phyloP scores from a whole-genome alignment of 1,284 basidiomycete genomes.

The Cutaneotrichosporon sp. region DNA sequence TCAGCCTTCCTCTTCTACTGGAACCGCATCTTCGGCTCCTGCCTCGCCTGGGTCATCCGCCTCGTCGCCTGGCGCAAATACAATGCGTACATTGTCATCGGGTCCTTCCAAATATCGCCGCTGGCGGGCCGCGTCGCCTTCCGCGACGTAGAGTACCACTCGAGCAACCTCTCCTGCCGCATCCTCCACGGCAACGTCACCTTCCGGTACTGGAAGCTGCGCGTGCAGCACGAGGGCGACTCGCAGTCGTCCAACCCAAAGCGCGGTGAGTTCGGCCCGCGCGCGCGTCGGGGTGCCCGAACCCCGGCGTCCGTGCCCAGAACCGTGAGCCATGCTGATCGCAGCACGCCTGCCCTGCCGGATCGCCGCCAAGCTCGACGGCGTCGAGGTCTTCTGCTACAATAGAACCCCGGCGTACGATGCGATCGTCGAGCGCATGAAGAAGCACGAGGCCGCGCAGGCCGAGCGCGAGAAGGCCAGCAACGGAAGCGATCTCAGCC shows the following conservation, averaged over 20 bases:
- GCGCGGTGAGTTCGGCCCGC: slow-evolving; percentile 35
- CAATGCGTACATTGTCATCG: slow-evolving; percentile 50
- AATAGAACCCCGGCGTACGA: slow-evolving; percentile 87
- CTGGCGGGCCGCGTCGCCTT: slow-evolving; percentile 80
- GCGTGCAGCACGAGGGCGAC: slow-evolving; percentile 61
- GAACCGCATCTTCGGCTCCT: slow-evolving; percentile 74
- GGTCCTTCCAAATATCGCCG: slow-evolving; percentile 88
- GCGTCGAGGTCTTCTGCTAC: slow-evolving; percentile 86
- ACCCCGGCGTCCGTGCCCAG: background rate
- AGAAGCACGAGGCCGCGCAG: slow-evolving; percentile 43
- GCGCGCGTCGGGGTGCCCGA: no score
- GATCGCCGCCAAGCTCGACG: slow-evolving; percentile 73
- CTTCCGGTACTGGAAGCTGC: slow-evolving; percentile 89
- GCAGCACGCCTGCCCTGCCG: slow-evolving; percentile 67
- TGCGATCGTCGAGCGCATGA: slow-evolving; percentile 74
- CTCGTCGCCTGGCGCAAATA: slow-evolving; percentile 49
- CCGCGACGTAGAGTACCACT: slow-evolving; percentile 82
- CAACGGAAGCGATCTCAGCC: slow-evolving; percentile 3
- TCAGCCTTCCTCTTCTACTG: slow-evolving; percentile 81
- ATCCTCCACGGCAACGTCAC: slow-evolving; percentile 79
- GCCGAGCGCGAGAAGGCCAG: background rate
- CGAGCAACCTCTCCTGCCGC: slow-evolving; percentile 81
- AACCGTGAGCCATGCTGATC: background rate
- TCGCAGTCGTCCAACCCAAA: slow-evolving; percentile 31
- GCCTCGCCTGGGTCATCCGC: slow-evolving; percentile 57